Evolutionary conservation across 305 asterid genomes (phyloP).

Genomic region (Solanum hybrid): DNA sequence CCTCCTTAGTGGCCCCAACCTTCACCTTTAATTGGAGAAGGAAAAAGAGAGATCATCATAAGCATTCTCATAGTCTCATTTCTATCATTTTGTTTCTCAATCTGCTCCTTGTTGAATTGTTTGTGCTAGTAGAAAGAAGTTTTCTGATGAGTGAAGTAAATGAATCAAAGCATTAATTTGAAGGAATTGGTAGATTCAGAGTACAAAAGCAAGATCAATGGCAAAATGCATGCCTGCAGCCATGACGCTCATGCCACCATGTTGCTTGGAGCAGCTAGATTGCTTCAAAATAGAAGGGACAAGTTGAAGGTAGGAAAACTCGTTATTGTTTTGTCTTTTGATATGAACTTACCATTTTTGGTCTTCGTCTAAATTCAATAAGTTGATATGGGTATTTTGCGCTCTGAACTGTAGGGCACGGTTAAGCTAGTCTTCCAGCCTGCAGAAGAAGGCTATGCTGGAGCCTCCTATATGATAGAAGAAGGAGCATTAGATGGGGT

Average conservation of each 20-base stretch:
- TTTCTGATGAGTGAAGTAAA: neutral
- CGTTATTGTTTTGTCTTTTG: neutral
- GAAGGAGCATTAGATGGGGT: constrained; percentile 65
- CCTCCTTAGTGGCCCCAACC: neutral
- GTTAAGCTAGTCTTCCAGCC: constrained; percentile 86
- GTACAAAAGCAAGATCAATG: constrained; percentile 72
- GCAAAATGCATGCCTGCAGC: constrained; percentile 97
- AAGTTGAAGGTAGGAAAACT: constrained; percentile 45
- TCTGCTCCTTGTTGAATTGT: neutral
- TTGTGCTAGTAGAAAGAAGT: neutral
- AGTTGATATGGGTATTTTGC: neutral
- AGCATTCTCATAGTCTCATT: neutral
- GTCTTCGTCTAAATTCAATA: neutral
- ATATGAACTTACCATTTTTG: neutral
- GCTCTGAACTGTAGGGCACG: constrained; percentile 45
- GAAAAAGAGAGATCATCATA: neutral
- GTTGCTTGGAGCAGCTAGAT: constrained; percentile 91
- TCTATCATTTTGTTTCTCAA: neutral
- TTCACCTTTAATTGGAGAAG: neutral
- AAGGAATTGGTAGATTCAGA: constrained; percentile 92
- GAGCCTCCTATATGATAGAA: constrained; percentile 55
- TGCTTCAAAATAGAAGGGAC: constrained; percentile 47
- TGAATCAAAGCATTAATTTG: constrained; percentile 1
- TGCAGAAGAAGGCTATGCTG: constrained; percentile 79
- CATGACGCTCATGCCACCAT: constrained; percentile 89